These are phyloP conservation scores for Tephrocybe sp. DNA, from an alignment of 768 basidiomycete genomes.

Conservation along the genomic window DNA sequence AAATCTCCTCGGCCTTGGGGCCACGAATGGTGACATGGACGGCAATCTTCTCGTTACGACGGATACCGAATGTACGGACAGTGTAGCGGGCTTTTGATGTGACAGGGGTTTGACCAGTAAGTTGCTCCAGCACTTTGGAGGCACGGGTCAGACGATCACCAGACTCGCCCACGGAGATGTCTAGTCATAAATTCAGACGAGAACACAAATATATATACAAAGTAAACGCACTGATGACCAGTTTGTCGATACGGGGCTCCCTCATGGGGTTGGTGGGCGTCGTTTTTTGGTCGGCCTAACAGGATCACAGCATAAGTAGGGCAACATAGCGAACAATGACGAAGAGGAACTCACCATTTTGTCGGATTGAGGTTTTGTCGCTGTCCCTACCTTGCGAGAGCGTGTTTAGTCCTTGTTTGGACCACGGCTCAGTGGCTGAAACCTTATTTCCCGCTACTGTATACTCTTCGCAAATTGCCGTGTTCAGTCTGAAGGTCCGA, in stretches of 20 bases:
- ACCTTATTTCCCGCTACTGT: constrained; percentile 37
- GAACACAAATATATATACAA: constrained; percentile 1
- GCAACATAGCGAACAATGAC: constrained; percentile 6
- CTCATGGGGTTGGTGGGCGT: constrained; percentile 92
- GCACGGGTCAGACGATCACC: constrained; percentile 99
- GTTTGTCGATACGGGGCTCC: constrained; percentile 97
- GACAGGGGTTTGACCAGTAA: constrained; percentile 98
- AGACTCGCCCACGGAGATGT: constrained; percentile 99
- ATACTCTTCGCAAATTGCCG: constrained; percentile 32
- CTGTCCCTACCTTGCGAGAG: constrained; percentile 34
- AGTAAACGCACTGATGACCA: constrained; percentile 91
- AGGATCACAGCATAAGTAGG: not conserved
- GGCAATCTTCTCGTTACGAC: constrained; percentile 99
- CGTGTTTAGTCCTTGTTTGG: constrained; percentile 27
- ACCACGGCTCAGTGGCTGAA: constrained; percentile 37
- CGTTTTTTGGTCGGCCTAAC: constrained; percentile 85
- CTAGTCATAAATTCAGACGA: constrained; percentile 28
- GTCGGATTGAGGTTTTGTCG: constrained; percentile 37
- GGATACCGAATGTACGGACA: constrained; percentile 97
- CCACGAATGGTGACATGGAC: constrained; percentile 98
- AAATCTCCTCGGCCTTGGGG: constrained; percentile 98
- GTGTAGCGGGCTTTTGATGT: constrained; percentile 99
- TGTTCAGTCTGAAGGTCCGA: not conserved
- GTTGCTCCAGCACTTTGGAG: constrained; percentile 98
- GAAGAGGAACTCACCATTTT: constrained; percentile 40